These are phyloP conservation scores for Capniomyces stellatus DNA, from an alignment of 371 early-diverging fungal genomes.

Conservation along the genomic window DNA sequence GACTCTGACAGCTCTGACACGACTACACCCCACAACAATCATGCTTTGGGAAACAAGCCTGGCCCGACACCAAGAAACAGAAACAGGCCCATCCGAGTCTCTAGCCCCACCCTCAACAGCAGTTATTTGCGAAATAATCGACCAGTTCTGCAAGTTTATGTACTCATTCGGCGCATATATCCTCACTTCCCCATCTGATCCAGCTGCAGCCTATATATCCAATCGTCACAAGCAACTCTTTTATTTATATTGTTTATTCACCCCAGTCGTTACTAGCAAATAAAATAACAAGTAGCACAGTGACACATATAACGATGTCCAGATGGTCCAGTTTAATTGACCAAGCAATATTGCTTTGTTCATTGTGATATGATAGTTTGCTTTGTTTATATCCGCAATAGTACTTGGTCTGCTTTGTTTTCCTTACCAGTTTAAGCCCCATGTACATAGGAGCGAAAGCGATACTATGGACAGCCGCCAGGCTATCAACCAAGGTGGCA, in stretches of 20 bases:
- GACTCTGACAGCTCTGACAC: conserved; percentile 53
- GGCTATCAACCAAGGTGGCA: no score
- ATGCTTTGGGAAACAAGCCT: conserved; percentile 45
- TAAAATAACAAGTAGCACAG: background rate
- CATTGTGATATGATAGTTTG: no score
- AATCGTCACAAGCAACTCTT: conserved; percentile 8
- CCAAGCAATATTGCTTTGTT: no score
- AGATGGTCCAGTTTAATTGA: conserved; percentile 1
- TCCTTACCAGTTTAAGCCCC: no score
- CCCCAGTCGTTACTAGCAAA: background rate
- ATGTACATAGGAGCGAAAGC: no score
- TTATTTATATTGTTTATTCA: background rate
- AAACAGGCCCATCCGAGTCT: conserved; percentile 28
- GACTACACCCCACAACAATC: conserved; percentile 78
- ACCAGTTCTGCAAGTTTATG: conserved; percentile 61
- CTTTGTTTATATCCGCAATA: no score
- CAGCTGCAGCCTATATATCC: conserved; percentile 37
- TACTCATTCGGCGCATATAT: conserved; percentile 82
- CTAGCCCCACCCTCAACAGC: conserved; percentile 18
- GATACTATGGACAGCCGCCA: no score
- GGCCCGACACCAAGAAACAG: conserved; percentile 80
- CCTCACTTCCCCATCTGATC: conserved; percentile 71
- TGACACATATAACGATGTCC: background rate
- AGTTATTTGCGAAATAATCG: conserved; percentile 51
- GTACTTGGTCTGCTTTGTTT: no score